These are phyloP conservation scores for Cladosporium sp. DNA, from an alignment of 2,329 filamentous ascomycete genomes.

Conservation along the genomic window DNA sequence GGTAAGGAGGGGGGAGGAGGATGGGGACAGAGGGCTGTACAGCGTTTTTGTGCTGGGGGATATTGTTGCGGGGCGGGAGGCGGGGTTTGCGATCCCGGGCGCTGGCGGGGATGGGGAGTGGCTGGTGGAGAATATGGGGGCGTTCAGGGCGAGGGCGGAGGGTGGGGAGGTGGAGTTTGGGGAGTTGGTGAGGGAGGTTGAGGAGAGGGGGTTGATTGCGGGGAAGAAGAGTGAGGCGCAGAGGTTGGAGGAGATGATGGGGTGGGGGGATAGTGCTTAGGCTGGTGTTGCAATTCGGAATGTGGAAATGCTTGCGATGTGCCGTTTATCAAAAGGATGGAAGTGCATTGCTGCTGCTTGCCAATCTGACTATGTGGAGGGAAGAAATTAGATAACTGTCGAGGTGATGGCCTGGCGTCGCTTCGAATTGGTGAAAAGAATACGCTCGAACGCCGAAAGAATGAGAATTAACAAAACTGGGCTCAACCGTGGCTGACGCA, in stretches of 20 bases:
- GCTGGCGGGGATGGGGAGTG: constrained; percentile 29
- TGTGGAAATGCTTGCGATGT: neutral
- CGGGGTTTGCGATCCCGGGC: constrained; percentile 26
- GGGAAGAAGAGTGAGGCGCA: constrained; percentile 16
- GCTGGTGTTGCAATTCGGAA: neutral
- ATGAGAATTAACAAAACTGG: neutral
- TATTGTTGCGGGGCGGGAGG: constrained; percentile 28
- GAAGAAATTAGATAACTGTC: neutral
- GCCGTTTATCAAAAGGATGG: too few relatives aligned
- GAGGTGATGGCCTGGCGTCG: neutral
- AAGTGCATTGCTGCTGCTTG: too few relatives aligned
- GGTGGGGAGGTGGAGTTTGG: constrained; percentile 30
- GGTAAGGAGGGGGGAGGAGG: constrained; percentile 16
- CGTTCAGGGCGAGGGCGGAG: constrained; percentile 30
- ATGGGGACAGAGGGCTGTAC: constrained; percentile 20
- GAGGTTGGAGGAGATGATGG: constrained; percentile 24
- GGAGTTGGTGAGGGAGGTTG: constrained; percentile 28
- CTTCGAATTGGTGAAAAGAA: neutral
- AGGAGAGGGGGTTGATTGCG: constrained; percentile 24
- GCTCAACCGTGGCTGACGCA: constrained; percentile 17
- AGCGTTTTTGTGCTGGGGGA: constrained; percentile 22
- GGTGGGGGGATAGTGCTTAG: constrained; percentile 23
- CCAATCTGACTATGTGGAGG: neutral
- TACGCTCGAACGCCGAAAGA: constrained; percentile 6
- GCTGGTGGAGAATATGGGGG: constrained; percentile 28